phyloP scores from a whole-genome alignment of 208 protist species.

The Crithidia expoeki region DNA sequence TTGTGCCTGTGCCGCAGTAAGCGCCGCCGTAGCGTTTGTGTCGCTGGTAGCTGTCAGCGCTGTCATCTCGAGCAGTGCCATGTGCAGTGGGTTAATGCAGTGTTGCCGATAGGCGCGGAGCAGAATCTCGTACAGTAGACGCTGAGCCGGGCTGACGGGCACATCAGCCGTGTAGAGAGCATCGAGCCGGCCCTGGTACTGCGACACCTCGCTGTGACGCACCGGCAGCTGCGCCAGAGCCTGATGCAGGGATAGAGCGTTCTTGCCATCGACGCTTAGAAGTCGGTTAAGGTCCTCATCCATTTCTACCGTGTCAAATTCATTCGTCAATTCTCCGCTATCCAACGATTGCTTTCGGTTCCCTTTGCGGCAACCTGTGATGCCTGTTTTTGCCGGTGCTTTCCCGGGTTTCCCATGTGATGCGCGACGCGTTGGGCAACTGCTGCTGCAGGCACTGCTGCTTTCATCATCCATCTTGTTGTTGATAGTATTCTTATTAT shows the following conservation, averaged over 20 bases:
- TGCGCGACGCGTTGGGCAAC: background rate
- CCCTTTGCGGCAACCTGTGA: background rate
- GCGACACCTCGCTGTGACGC: conserved; percentile 1
- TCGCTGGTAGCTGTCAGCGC: conserved; percentile 1
- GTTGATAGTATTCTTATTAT: no score
- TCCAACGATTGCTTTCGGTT: background rate
- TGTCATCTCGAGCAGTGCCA: conserved; percentile 43
- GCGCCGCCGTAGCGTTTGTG: background rate
- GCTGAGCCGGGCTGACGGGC: conserved; percentile 32
- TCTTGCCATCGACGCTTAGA: background rate
- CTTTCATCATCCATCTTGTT: background rate
- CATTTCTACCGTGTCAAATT: background rate
- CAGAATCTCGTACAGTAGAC: conserved; percentile 36
- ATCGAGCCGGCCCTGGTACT: conserved; percentile 28
- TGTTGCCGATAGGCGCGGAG: conserved; percentile 42
- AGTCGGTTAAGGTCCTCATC: background rate
- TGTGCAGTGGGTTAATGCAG: conserved; percentile 51
- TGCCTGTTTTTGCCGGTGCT: background rate
- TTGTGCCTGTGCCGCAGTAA: conserved; percentile 11
- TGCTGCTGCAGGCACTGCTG: background rate
- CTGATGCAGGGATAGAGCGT: conserved; percentile 1
- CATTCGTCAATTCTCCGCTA: background rate
- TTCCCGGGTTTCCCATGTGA: background rate
- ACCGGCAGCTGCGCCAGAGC: conserved; percentile 19
- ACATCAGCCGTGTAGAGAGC: conserved; percentile 9